Conservation (phyloP, 1,139 yeast species). For the Hyphopichia pseudoburtonii region DNA sequence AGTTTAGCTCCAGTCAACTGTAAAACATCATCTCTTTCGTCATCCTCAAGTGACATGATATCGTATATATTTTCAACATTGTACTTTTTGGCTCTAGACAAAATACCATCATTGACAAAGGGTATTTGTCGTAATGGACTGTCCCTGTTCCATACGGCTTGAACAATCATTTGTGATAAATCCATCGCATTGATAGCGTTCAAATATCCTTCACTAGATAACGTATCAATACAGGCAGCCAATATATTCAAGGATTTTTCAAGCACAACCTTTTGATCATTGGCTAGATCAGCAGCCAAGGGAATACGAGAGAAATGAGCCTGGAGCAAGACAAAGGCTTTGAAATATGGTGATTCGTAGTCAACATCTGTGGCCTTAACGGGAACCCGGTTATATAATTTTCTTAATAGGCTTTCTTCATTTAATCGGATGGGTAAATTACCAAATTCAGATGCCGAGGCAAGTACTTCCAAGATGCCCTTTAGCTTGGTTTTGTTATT, state of each 20-base stretch:
- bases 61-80: constrained; percentile 77
- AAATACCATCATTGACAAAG: constrained; percentile 49
- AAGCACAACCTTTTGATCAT: constrained; percentile 57
- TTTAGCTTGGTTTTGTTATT: constrained; percentile 57
- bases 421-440: constrained; percentile 57
- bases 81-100: constrained; percentile 56
- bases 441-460: constrained; percentile 73
- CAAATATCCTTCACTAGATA: constrained; percentile 78
- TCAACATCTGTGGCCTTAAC: constrained; percentile 43
- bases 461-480: constrained; percentile 63
- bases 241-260: constrained; percentile 50
- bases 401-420: constrained; percentile 51
- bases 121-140: constrained; percentile 84
- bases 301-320: constrained; percentile 73
- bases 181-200: constrained; percentile 86
- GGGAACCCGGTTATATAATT: constrained; percentile 61
- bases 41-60: constrained; percentile 82
- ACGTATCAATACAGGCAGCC: constrained; percentile 69
- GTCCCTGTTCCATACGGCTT: constrained; percentile 83
- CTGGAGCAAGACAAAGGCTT: constrained; percentile 74
- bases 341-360: constrained; percentile 58
- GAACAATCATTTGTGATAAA: constrained; percentile 83
- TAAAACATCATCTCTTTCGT: constrained; percentile 64
- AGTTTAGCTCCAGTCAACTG: constrained; percentile 52
- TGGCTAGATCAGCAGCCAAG: constrained; percentile 53